Conservation (phyloP, 352 stramenopile genomes). For the Phytophthora citricola region DNA sequence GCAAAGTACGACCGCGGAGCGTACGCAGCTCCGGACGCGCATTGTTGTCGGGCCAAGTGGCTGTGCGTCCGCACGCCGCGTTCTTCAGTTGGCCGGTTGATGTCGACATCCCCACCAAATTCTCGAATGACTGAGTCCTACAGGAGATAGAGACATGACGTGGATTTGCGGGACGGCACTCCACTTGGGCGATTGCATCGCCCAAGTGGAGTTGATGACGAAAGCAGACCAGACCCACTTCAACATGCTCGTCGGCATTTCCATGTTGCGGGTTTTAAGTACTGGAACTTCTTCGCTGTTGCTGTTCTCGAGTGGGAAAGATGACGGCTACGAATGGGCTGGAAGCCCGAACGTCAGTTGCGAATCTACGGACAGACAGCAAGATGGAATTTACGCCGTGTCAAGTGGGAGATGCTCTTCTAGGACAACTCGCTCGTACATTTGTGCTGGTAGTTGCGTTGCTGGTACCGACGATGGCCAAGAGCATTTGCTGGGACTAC, state of each 20-base stretch:
- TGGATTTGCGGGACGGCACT: conserved; percentile 18
- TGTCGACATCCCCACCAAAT: conserved; percentile 18
- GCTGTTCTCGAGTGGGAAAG: too few species aligned
- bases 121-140: conserved; percentile 10
- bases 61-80: conserved; percentile 17
- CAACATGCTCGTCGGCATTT: conserved; percentile 13
- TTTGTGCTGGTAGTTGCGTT: conserved; percentile 8
- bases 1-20: conserved; percentile 33
- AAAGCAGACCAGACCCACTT: conserved; percentile 2
- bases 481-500: conserved; percentile 31
- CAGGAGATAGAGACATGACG: neutral
- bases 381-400: conserved; percentile 10
- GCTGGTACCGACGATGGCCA: conserved; percentile 11
- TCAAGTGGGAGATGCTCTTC: conserved; percentile 18
- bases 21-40: conserved; percentile 38
- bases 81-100: conserved; percentile 9
- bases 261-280: conserved; percentile 4
- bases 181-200: conserved; percentile 26
- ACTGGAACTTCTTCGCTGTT: neutral
- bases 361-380: conserved; percentile 7
- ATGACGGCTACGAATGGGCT: neutral
- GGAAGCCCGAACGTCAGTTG: conserved; percentile 5
- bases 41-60: conserved; percentile 33
- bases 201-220: conserved; percentile 11
- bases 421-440: conserved; percentile 18